phyloP scores from a whole-genome alignment of 2,329 filamentous ascomycete genomes.

The Neodidymelliopsis sp. region DNA sequence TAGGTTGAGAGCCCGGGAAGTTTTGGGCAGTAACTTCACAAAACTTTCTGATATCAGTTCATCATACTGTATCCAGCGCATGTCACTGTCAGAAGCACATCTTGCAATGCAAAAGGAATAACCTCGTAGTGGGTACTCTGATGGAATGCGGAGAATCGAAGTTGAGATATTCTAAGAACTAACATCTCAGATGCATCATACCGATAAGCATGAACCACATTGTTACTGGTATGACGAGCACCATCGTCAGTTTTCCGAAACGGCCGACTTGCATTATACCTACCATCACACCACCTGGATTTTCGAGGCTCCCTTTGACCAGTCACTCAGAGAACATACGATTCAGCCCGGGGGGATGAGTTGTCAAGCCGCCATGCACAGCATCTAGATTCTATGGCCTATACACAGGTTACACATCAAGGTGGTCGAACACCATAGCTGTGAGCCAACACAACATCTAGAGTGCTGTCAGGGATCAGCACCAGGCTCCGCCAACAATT shows the following conservation, averaged over 20 bases:
- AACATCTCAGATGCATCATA: neutral
- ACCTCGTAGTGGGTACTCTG: neutral
- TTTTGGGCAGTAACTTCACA: too few species aligned
- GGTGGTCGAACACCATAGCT: too few species aligned
- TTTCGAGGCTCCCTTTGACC: constrained; percentile 7
- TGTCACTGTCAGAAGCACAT: too few species aligned
- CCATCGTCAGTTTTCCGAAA: neutral
- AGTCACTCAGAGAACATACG: neutral
- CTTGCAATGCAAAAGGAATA: neutral
- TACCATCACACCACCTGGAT: neutral
- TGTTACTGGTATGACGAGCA: neutral
- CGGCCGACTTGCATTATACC: constrained; percentile 6
- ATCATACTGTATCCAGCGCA: neutral
- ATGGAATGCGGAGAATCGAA: constrained; percentile 3
- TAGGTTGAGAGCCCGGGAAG: too few species aligned
- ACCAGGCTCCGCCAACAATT: too few species aligned
- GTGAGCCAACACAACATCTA: too few species aligned
- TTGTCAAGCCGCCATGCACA: neutral
- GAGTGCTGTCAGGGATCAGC: too few species aligned
- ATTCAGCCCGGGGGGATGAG: neutral
- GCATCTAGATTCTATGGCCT: neutral
- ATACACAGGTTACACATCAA: neutral
- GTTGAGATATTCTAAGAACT: neutral
- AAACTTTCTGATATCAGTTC: neutral
- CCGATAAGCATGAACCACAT: neutral